phyloP scores from a whole-genome alignment of 2,329 filamentous ascomycete species.

The Arthroderma sp. region DNA sequence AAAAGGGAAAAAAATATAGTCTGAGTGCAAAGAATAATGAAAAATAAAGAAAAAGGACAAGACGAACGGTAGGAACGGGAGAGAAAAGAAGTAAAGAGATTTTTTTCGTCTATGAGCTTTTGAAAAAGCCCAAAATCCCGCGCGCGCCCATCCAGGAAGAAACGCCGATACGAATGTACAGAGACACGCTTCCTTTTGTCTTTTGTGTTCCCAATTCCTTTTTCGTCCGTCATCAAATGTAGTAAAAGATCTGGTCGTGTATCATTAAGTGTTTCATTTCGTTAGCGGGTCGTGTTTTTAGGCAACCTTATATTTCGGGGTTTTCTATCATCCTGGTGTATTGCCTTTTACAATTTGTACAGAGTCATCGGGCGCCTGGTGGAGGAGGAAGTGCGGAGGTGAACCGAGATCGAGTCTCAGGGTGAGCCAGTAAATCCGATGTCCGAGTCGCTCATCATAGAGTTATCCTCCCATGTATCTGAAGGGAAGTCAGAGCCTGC shows the following conservation, averaged over 20 bases:
- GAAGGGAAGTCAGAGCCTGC: slow-evolving; percentile 29
- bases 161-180: too few relatives aligned
- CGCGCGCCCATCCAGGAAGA: too few relatives aligned
- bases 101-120: neutral
- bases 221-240: too few relatives aligned
- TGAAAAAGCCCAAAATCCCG: too few relatives aligned
- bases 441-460: slow-evolving; percentile 30
- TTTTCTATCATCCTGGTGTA: too few relatives aligned
- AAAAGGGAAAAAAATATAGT: neutral
- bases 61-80: neutral
- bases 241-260: neutral
- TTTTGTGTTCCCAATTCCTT: too few relatives aligned
- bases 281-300: neutral
- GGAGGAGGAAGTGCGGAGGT: neutral
- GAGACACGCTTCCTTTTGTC: too few relatives aligned
- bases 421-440: slow-evolving; percentile 26
- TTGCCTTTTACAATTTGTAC: too few relatives aligned
- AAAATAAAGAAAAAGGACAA: neutral
- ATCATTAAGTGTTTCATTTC: neutral
- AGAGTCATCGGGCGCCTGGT: too few relatives aligned
- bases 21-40: neutral
- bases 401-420: slow-evolving; percentile 10
- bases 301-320: too few relatives aligned
- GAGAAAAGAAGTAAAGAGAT: neutral
- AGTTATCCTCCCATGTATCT: slow-evolving; percentile 32